Evolutionary conservation across 495 filamentous ascomycete genomes (phyloP).

Genomic region (Daldinia decipiens): DNA sequence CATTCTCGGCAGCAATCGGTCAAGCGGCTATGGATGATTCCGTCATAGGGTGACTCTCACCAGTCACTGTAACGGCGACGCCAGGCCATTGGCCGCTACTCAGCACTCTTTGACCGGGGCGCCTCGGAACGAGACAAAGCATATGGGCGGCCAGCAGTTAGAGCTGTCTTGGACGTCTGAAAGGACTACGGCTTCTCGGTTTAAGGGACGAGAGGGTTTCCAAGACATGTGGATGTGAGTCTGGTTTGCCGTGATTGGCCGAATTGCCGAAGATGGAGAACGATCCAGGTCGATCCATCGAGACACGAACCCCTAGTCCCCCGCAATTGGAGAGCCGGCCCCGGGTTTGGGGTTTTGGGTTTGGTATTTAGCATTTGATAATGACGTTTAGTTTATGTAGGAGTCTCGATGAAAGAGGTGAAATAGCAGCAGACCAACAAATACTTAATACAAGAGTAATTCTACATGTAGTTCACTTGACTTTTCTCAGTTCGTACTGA

Average conservation of each 20-base stretch:
- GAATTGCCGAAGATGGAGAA: slow-evolving; percentile 44
- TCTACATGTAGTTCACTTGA: neutral
- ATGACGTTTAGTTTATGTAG: slow-evolving; percentile 27
- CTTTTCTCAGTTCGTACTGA: neutral
- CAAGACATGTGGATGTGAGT: slow-evolving; percentile 19
- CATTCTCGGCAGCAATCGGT: slow-evolving; percentile 43
- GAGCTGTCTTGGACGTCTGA: slow-evolving; percentile 17
- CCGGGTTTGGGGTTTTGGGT: slow-evolving; percentile 18
- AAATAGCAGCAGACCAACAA: neutral
- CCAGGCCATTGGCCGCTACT: slow-evolving; percentile 22
- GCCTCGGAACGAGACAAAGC: slow-evolving; percentile 37
- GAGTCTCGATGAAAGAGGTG: neutral
- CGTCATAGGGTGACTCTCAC: slow-evolving; percentile 19
- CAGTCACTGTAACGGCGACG: slow-evolving; percentile 20
- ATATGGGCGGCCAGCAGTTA: neutral
- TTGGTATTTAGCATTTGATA: slow-evolving; percentile 34
- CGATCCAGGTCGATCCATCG: slow-evolving; percentile 28
- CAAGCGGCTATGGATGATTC: slow-evolving; percentile 43
- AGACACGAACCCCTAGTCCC: slow-evolving; percentile 25
- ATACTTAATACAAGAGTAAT: neutral
- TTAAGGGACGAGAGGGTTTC: slow-evolving; percentile 41
- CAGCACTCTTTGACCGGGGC: slow-evolving; percentile 16
- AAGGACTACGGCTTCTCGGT: slow-evolving; percentile 37
- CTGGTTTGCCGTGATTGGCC: slow-evolving; percentile 46
- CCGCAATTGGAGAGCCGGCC: slow-evolving; percentile 33